phyloP scores from a whole-genome alignment of 106 monocot species.

The Apostasia shenzhenica region DNA sequence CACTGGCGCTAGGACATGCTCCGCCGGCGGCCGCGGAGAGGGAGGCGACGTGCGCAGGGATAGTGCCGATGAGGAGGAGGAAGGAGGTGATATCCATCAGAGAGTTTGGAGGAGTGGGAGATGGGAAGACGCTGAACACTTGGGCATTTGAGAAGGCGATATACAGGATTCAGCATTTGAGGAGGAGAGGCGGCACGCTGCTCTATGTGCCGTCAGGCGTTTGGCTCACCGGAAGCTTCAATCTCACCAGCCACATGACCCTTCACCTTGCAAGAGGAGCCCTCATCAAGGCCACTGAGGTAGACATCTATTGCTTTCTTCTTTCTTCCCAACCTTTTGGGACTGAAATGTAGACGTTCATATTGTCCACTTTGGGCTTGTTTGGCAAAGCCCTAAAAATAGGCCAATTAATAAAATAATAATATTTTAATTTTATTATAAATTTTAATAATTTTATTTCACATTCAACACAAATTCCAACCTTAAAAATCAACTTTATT shows the following conservation, averaged over 20 bases:
- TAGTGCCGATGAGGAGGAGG: slow-evolving; percentile 20
- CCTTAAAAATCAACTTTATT: too few species aligned
- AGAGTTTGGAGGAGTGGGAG: slow-evolving; percentile 33
- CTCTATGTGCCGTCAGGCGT: slow-evolving; percentile 66
- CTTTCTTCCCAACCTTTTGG: too few species aligned
- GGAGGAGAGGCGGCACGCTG: slow-evolving; percentile 44
- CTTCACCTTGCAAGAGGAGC: slow-evolving; percentile 69
- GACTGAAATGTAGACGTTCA: too few species aligned
- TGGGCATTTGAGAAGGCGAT: slow-evolving; percentile 63
- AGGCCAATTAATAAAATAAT: too few species aligned
- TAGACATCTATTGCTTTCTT: not conserved
- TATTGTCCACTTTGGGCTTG: too few species aligned
- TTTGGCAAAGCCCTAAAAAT: too few species aligned
- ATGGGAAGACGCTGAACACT: slow-evolving; percentile 28
- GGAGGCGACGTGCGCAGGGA: slow-evolving; percentile 17
- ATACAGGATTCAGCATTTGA: slow-evolving; percentile 54
- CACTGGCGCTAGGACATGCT: not conserved
- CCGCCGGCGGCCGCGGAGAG: not conserved
- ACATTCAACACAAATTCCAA: too few species aligned
- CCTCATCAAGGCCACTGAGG: slow-evolving; percentile 76
- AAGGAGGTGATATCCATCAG: slow-evolving; percentile 24
- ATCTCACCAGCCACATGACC: slow-evolving; percentile 95
- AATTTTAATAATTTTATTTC: too few species aligned
- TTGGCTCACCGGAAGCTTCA: slow-evolving; percentile 88
- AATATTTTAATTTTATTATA: too few species aligned